phyloP scores from a whole-genome alignment of 2,329 filamentous ascomycete species.

The Colletotrichum sp. region DNA sequence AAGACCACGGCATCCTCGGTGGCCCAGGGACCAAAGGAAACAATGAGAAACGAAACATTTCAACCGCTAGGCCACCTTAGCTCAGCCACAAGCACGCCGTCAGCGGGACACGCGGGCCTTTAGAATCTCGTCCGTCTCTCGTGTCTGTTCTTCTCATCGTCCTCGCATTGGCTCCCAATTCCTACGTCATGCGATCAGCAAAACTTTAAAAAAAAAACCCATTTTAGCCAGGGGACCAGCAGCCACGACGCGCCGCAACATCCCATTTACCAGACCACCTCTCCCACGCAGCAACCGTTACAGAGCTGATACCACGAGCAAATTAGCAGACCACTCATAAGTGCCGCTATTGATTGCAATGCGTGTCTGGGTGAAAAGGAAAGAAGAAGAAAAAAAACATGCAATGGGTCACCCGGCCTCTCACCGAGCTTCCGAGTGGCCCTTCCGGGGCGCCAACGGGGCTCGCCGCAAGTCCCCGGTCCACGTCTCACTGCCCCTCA shows the following conservation, averaged over 20 bases:
- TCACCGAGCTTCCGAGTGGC: neutral
- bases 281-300: neutral
- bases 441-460: neutral
- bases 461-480: neutral
- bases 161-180: neutral
- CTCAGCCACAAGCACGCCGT: constrained; percentile 10
- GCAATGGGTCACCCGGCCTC: neutral
- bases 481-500: neutral
- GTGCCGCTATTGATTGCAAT: neutral
- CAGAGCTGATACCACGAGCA: neutral
- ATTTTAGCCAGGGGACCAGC: neutral
- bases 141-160: neutral
- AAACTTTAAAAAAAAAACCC: neutral
- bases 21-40: neutral
- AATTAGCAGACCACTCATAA: neutral
- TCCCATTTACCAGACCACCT: neutral
- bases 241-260: neutral
- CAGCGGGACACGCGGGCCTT: constrained; percentile 5
- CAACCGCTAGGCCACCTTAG: neutral
- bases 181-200: constrained; percentile 5
- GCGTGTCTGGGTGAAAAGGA: neutral
- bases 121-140: neutral
- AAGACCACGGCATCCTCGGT: neutral
- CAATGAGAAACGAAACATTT: constrained; percentile 13
- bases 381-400: neutral